Percentiles rank a stretch among this genome's conserved stretches.
Conservation (phyloP, 768 basidiomycete genomes). For the Tylopilus subfusipes region DNA sequence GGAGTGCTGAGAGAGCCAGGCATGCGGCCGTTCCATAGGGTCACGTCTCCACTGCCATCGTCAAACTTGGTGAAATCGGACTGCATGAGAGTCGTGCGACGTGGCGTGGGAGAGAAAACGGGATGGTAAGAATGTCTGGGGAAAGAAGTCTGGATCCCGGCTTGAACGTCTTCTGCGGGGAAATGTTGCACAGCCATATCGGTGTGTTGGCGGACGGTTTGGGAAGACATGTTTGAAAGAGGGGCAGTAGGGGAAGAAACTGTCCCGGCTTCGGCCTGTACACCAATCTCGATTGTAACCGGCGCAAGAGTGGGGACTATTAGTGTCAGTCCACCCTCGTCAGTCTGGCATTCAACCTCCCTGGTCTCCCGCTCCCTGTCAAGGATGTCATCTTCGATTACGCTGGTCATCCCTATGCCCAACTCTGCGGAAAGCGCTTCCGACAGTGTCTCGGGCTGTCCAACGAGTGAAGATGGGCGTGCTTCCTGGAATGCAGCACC, state of each 20-base stretch:
- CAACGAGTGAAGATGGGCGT: conserved; percentile 67
- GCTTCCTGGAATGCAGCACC: conserved; percentile 69
- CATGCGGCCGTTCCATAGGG: conserved; percentile 32
- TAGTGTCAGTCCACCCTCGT: conserved; percentile 35
- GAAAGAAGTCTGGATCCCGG: conserved; percentile 37
- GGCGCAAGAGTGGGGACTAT: conserved; percentile 30
- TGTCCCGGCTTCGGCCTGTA: conserved; percentile 37
- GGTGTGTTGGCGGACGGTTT: conserved; percentile 35
- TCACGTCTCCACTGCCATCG: conserved; percentile 34
- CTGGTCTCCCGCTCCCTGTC: conserved; percentile 47
- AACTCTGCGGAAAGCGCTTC: conserved; percentile 71
- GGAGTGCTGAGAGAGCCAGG: conserved; percentile 20
- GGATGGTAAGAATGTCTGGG: conserved; percentile 23
- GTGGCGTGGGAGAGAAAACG: conserved; percentile 26
- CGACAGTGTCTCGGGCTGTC: conserved; percentile 67
- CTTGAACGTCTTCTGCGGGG: conserved; percentile 30
- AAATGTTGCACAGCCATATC: conserved; percentile 52
- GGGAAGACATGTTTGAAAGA: conserved; percentile 39
- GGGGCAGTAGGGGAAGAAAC: conserved; percentile 12
- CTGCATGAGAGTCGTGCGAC: conserved; percentile 49
- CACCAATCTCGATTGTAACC: conserved; percentile 36
- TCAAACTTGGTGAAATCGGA: conserved; percentile 39
- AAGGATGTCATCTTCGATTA: conserved; percentile 38
- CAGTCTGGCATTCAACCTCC: conserved; percentile 69
- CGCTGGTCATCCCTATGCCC: conserved; percentile 44